phyloP scores from a whole-genome alignment of 2,329 filamentous ascomycete genomes.

The Alternaria novae-zelandiae region DNA sequence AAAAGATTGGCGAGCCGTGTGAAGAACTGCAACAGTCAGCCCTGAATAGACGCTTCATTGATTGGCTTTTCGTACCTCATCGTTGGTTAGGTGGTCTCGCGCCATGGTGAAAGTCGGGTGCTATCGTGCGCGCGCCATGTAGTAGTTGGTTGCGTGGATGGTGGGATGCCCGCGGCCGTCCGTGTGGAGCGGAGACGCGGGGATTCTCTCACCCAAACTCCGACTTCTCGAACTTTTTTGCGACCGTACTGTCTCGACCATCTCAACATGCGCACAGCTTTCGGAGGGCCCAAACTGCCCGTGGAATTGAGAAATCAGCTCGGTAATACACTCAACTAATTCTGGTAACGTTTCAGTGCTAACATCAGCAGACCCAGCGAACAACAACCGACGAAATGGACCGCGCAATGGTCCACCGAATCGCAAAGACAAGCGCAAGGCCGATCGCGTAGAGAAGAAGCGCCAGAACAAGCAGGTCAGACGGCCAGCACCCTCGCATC shows the following conservation, averaged over 20 bases:
- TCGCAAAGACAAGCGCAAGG: constrained; percentile 72
- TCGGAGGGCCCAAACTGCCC: constrained; percentile 54
- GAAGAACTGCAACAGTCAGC: constrained; percentile 68
- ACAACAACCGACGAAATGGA: constrained; percentile 30
- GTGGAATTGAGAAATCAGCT: constrained; percentile 54
- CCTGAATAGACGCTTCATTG: background rate
- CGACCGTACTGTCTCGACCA: constrained; percentile 14
- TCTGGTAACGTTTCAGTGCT: background rate
- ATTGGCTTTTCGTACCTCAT: constrained; percentile 60
- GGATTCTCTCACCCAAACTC: constrained; percentile 29
- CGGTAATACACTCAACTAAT: constrained; percentile 23
- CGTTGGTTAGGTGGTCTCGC: constrained; percentile 63
- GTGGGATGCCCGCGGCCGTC: constrained; percentile 25
- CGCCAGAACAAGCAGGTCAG: constrained; percentile 41
- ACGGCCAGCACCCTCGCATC: constrained; percentile 17
- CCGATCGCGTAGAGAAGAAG: constrained; percentile 68
- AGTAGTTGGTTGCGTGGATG: constrained; percentile 17
- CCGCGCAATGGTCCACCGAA: constrained; percentile 38
- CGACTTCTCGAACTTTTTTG: constrained; percentile 42
- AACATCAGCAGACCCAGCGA: constrained; percentile 34
- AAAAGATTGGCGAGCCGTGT: constrained; percentile 71
- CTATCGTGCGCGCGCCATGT: constrained; percentile 30
- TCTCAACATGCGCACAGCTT: constrained; percentile 47
- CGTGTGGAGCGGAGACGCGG: constrained; percentile 31
- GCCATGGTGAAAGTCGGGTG: constrained; percentile 49